Base-by-base conservation (phyloP, 2,329 filamentous ascomycete genomes). In the Dothideomycetes sp. region DNA sequence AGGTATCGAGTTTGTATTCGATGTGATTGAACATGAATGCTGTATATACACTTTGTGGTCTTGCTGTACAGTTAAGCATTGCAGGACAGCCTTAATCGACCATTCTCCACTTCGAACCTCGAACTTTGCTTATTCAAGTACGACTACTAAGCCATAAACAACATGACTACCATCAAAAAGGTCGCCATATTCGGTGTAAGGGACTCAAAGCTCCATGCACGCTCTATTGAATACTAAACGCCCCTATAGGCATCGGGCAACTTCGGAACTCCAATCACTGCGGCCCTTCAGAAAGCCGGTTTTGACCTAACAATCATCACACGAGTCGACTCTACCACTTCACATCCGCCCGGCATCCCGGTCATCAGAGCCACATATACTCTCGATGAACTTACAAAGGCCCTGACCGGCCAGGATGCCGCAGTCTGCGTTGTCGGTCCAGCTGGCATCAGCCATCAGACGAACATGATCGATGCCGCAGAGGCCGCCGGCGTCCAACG, bases 301-400 rank as follows among this genome's bases (percentile, higher is more conserved):
- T 72, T 77, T 56, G 60, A 64, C 41, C 56, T 76, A 34, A 72
- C 69, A 5, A 61, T 72, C 29, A 63, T 78, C 35, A 68, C 65
- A 4, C 71, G 75, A 16, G 24, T 44, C 7, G 47, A 57, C 31
- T 69, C 66, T 3, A 53, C 38, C 17, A 57, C 57, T 18, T 55
- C 52, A n/a, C 61, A 62, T 32, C 42, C 44, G 2, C 7, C 29
- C 1, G 16, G 5, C 12, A 35, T 46, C 9, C 24, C 22, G 53
- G 57, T 1, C 50, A 52, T 2, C 52, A 55, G 19, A 57, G 62
- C 65, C 27, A 60, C 72, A 47, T 71, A 70, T 49, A 53, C 60
- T 3, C 52, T 68, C 3, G 49, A 60, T 0, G 48, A 55, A 4
- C 68, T 69, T 9, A 64, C 79, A 17, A 63, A 56, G 11, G 45